Evolutionary conservation across 1,139 yeast species (phyloP), one percentile per base, ranked within the genome.

Genomic region (Insectozyma bohioensis): DNA sequence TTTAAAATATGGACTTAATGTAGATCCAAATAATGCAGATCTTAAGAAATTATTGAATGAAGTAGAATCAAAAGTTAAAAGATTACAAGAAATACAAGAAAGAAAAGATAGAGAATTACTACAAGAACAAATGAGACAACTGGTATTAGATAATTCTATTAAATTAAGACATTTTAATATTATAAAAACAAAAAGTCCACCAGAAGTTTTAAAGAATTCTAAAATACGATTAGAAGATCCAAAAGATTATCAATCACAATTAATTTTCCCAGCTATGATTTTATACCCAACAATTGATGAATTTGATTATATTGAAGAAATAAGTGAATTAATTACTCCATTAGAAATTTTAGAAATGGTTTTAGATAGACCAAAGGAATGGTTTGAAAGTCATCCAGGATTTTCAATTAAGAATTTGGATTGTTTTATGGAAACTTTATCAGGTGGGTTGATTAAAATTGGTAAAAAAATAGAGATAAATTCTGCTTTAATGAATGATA

Each of bases 231-330:
- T 92, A 23, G 95, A 85, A 52, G 83, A 86, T 47, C 75, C 78
- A 7, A 49, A 64, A 32, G 95, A 88, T 52, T 71, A 83, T 34
- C 85, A 85, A 45, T 83, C 95, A 0, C 88, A 85, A 47, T 61
- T 92, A 34, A 71, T 84, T 13, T 73, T 87, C 46, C 96, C 97
- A 0, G 84, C 92, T 0, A 67, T 85, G 64, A 67, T 88, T 11
- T 58, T 90, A 39, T 92, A 88, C 48, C 97, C 97, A 10, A 75
- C 92, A 4, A 79, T 78, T 6, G 85, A 84, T 52, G 95, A 86
- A 52, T 85, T 90, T 45, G 97, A 90, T 55, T 80, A 80, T 46
- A 65, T 90, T 23, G 85, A 81, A 5, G 81, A 80, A 40, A 74
- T 85, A 10, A 75, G 92, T 39, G 95, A 85, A 50, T 60, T 83